Conservation (phyloP, 208 protist genomes). For the Crithidia fasciculata region DNA sequence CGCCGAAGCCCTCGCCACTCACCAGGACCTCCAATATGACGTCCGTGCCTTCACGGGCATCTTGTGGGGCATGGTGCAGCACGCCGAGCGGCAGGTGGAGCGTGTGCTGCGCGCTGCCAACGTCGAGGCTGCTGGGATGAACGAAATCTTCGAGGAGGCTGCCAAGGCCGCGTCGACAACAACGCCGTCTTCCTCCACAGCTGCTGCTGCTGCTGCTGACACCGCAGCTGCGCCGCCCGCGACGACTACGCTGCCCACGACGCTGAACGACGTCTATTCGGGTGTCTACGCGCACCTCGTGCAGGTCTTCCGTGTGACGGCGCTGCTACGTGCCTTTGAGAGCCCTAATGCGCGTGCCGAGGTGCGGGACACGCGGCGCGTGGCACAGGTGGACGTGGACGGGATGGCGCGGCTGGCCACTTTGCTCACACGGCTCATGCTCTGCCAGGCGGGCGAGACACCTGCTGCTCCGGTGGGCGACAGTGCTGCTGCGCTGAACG, state of each 20-base stretch:
- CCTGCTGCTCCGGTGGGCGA: background rate
- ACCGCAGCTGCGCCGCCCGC: background rate
- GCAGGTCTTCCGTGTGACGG: constrained; percentile 36
- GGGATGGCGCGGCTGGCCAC: constrained; percentile 42
- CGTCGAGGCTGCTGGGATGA: background rate
- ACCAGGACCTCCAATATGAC: constrained; percentile 57
- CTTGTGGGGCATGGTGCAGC: constrained; percentile 67
- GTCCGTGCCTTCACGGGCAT: constrained; percentile 59
- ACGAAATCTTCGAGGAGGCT: constrained; percentile 5
- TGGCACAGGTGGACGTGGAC: constrained; percentile 59
- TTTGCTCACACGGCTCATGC: constrained; percentile 25
- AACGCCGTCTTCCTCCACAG: constrained; percentile 9
- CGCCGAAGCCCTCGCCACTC: constrained; percentile 41
- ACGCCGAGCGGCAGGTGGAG: constrained; percentile 44
- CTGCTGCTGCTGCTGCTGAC: background rate
- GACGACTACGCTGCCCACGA: too few species aligned
- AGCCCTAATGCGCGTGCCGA: constrained; percentile 34
- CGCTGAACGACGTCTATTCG: constrained; percentile 29
- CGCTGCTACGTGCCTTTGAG: constrained; percentile 51
- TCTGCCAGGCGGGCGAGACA: constrained; percentile 31
- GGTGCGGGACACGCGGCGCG: constrained; percentile 30
- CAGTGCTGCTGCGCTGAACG: constrained; percentile 15
- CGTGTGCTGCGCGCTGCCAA: constrained; percentile 22
- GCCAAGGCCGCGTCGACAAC: constrained; percentile 3
- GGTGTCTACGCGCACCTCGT: constrained; percentile 28